phyloP scores from a whole-genome alignment of 23 red algal genomes.

The Porphyridium purpureum region DNA sequence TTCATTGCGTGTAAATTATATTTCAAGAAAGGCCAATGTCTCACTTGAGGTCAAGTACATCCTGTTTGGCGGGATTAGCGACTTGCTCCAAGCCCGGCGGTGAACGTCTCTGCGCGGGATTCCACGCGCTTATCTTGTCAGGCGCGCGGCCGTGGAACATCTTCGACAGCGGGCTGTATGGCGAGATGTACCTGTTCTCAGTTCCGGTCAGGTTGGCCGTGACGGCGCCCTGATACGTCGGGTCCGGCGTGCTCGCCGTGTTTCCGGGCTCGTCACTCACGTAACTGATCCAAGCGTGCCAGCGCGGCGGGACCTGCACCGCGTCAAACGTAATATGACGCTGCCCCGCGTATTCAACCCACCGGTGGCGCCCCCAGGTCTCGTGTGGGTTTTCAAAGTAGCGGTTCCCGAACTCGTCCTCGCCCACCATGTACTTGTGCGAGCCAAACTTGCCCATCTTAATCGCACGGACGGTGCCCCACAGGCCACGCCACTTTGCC shows the following conservation, averaged over 20 bases:
- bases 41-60: constrained; percentile 1
- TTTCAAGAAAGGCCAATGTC: no score
- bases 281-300: constrained; percentile 23
- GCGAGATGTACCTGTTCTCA: background rate
- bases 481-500: constrained; percentile 63
- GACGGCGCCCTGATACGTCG: constrained; percentile 3
- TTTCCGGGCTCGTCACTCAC: background rate
- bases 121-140: background rate
- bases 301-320: constrained; percentile 49
- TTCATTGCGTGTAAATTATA: no score
- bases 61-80: no score
- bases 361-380: constrained; percentile 55
- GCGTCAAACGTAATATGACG: constrained; percentile 23
- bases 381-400: constrained; percentile 64
- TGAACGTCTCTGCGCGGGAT: background rate
- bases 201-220: constrained; percentile 4
- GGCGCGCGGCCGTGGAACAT: background rate
- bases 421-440: constrained; percentile 50
- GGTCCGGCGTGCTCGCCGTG: background rate
- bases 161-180: background rate
- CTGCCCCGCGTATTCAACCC: constrained; percentile 80
- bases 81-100: background rate
- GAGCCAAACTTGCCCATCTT: constrained; percentile 68
- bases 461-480: constrained; percentile 80
- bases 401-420: constrained; percentile 79